Conservation (phyloP, 192 early-diverging fungal genomes). For the Coemansia sp. region DNA sequence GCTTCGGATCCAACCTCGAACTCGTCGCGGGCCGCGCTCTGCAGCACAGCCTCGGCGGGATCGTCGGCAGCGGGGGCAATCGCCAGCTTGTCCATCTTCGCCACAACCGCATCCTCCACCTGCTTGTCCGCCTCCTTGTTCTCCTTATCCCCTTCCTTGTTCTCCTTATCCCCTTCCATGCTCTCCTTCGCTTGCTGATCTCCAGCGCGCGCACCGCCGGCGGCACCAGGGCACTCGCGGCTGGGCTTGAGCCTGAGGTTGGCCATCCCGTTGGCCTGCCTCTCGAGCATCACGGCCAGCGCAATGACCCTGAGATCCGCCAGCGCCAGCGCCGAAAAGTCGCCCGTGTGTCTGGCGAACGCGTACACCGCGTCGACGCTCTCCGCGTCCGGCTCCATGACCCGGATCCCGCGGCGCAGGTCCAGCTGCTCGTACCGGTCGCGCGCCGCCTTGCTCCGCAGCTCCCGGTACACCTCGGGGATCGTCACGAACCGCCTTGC, state of each 20-base stretch:
- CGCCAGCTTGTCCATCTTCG: slow-evolving; percentile 15
- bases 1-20: slow-evolving; percentile 21
- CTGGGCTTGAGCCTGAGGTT: slow-evolving; percentile 70
- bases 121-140: not conserved
- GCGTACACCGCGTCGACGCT: slow-evolving; percentile 64
- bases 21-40: slow-evolving; percentile 16
- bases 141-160: not conserved
- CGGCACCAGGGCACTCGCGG: slow-evolving; percentile 30
- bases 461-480: slow-evolving; percentile 84
- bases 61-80: slow-evolving; percentile 3
- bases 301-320: slow-evolving; percentile 91
- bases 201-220: slow-evolving; percentile 23
- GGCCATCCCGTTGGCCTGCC: slow-evolving; percentile 69
- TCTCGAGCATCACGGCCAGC: slow-evolving; percentile 83
- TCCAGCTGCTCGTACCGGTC: slow-evolving; percentile 49
- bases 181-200: not conserved
- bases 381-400: slow-evolving; percentile 34
- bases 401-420: slow-evolving; percentile 21
- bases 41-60: not conserved
- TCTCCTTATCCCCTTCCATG: not conserved
- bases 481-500: slow-evolving; percentile 79
- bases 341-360: slow-evolving; percentile 90
- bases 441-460: slow-evolving; percentile 72
- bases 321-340: slow-evolving; percentile 74
- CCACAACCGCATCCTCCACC: not conserved